A percentile compares a stretch with the other conserved stretches of the same genome.
Conservation (phyloP, 2,329 filamentous ascomycete genomes). For the Fusarium metavorans region DNA sequence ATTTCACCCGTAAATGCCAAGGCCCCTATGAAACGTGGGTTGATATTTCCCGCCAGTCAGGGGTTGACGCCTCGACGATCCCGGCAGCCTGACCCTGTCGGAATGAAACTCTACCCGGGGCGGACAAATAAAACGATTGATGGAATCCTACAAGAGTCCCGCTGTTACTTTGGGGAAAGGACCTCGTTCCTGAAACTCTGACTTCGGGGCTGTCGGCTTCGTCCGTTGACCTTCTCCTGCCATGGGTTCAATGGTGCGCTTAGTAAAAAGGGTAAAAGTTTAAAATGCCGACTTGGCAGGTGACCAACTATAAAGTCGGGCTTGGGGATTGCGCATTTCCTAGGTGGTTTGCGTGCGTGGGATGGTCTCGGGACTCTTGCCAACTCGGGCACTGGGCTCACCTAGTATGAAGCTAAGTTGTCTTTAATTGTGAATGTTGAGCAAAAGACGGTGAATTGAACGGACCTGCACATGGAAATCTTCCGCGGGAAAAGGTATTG, state of each 20-base stretch:
- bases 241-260: neutral
- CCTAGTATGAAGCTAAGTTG: neutral
- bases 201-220: neutral
- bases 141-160: constrained; percentile 4
- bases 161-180: neutral
- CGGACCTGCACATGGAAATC: neutral
- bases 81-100: constrained; percentile 8
- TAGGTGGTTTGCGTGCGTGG: neutral
- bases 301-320: neutral
- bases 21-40: constrained; percentile 4
- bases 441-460: neutral
- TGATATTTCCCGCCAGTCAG: constrained; percentile 34
- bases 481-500: neutral
- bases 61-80: neutral
- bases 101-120: neutral
- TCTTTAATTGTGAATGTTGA: neutral
- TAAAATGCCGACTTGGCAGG: neutral
- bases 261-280: neutral
- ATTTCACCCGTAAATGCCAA: constrained; percentile 5
- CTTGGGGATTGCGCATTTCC: neutral
- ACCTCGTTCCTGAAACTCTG: neutral
- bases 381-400: neutral
- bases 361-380: neutral
- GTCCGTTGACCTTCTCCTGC: neutral
- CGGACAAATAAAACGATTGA: constrained; percentile 21